A percentile compares a stretch with the other conserved stretches of the same genome.
These are phyloP conservation scores for Butyriboletus loyo DNA, from an alignment of 768 basidiomycete species.

Conservation along the genomic window DNA sequence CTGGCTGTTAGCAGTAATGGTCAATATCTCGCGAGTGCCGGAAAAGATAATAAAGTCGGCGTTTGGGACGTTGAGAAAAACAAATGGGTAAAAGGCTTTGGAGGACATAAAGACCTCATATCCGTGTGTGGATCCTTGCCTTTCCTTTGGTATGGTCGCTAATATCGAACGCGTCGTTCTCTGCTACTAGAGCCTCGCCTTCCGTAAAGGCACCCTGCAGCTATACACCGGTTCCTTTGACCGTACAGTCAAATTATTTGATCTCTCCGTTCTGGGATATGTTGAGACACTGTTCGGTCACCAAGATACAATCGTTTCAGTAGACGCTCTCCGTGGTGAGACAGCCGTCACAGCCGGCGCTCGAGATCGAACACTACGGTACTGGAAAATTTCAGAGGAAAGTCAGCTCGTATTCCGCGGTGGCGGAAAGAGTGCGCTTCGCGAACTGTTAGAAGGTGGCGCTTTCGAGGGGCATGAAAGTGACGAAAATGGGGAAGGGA, in stretches of 20 bases:
- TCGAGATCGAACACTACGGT: slow-evolving; percentile 87
- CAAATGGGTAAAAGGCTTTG: slow-evolving; percentile 76
- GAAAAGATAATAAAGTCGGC: slow-evolving; percentile 76
- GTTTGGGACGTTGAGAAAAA: slow-evolving; percentile 81
- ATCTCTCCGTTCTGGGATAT: slow-evolving; percentile 79
- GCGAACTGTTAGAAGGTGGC: slow-evolving; percentile 80
- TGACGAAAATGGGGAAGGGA: slow-evolving; percentile 40
- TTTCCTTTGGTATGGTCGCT: slow-evolving; percentile 33
- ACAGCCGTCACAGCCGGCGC: slow-evolving; percentile 85
- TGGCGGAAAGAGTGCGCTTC: slow-evolving; percentile 78
- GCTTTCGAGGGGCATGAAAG: slow-evolving; percentile 56
- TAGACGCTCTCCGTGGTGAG: slow-evolving; percentile 83
- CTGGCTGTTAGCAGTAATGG: slow-evolving; percentile 86
- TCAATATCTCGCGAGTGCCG: slow-evolving; percentile 80
- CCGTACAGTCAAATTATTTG: slow-evolving; percentile 88
- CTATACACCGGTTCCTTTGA: slow-evolving; percentile 80
- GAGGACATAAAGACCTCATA: slow-evolving; percentile 71
- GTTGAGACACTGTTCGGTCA: slow-evolving; percentile 98
- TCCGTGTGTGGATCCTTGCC: slow-evolving; percentile 52
- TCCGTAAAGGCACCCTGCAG: slow-evolving; percentile 68
- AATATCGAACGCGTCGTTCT: neutral
- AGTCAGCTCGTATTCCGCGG: slow-evolving; percentile 95
- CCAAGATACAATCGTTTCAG: slow-evolving; percentile 76
- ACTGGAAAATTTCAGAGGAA: slow-evolving; percentile 96
- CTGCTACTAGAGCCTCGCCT: slow-evolving; percentile 55